Percentiles rank a stretch among this genome's conserved stretches.
phyloP scores from a whole-genome alignment of 1,139 yeast genomes.

The Blastobotrys raffinosifermentans region DNA sequence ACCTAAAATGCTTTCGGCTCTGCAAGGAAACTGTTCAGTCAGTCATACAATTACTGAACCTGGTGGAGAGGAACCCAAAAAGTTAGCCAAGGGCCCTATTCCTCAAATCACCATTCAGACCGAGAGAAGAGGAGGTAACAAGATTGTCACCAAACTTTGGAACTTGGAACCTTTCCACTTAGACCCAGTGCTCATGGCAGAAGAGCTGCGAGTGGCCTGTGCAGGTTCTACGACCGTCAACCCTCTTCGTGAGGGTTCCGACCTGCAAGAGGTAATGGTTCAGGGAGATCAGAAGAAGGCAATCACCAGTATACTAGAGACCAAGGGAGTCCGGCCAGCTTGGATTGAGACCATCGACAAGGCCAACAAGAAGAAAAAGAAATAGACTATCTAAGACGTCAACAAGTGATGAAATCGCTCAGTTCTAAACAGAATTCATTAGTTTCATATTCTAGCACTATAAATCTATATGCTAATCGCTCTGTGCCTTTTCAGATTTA shows the following conservation, averaged over 20 bases:
- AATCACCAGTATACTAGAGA: conserved; percentile 51
- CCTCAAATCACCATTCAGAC: conserved; percentile 65
- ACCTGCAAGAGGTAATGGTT: conserved; percentile 62
- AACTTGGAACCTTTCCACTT: conserved; percentile 66
- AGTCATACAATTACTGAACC: conserved; percentile 52
- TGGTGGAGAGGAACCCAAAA: conserved; percentile 24
- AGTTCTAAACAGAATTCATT: no score
- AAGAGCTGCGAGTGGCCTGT: conserved; percentile 67
- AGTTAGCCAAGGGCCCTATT: conserved; percentile 49
- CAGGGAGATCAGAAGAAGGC: conserved; percentile 84
- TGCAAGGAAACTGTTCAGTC: conserved; percentile 51
- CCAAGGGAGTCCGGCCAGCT: conserved; percentile 59
- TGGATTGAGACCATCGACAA: conserved; percentile 67
- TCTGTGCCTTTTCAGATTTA: no score
- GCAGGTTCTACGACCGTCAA: conserved; percentile 82
- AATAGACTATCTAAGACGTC: conserved; percentile 1
- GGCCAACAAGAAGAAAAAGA: conserved; percentile 46
- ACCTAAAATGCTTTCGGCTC: conserved; percentile 47
- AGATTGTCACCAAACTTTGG: conserved; percentile 64
- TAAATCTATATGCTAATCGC: no score
- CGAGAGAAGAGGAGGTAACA: conserved; percentile 77
- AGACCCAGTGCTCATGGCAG: conserved; percentile 59
- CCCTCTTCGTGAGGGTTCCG: conserved; percentile 38
- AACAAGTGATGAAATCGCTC: no score
- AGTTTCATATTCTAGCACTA: no score